A percentile compares a stretch with the other conserved stretches of the same genome.
Evolutionary conservation across 192 early-diverging fungal genomes (phyloP).

Genomic region (Umbelopsis isabellina): DNA sequence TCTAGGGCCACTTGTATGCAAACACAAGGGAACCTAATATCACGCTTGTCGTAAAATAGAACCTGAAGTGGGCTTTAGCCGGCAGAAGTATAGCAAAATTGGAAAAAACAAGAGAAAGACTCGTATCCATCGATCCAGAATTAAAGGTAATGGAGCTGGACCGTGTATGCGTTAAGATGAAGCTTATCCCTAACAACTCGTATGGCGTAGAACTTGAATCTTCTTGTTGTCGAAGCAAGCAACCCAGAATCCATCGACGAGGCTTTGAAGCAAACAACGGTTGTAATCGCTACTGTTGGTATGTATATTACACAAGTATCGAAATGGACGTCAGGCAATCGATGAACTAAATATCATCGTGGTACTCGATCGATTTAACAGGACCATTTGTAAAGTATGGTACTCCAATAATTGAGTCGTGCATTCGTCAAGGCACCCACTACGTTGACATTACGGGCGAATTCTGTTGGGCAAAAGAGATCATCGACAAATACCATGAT

Average conservation of each 20-base stretch:
- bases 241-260: conserved; percentile 62
- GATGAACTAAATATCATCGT: neutral
- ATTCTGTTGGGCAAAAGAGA: conserved; percentile 58
- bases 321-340: neutral
- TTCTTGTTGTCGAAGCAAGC: conserved; percentile 71
- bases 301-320: neutral
- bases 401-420: conserved; percentile 67
- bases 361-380: neutral
- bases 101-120: conserved; percentile 50
- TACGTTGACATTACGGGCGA: conserved; percentile 95
- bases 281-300: conserved; percentile 83
- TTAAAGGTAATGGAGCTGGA: conserved; percentile 46
- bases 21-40: neutral
- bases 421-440: conserved; percentile 72
- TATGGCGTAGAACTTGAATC: conserved; percentile 48
- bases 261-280: conserved; percentile 64
- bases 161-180: too few relatives aligned
- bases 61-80: conserved; percentile 75
- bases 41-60: conserved; percentile 24
- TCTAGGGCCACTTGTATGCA: conserved; percentile 28
- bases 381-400: conserved; percentile 76
- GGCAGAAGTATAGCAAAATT: conserved; percentile 75
- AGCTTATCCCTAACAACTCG: neutral
- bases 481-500: conserved; percentile 71
- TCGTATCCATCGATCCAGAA: conserved; percentile 56